phyloP scores from a whole-genome alignment of 768 basidiomycete species.

The Pulveroboletus sp. region DNA sequence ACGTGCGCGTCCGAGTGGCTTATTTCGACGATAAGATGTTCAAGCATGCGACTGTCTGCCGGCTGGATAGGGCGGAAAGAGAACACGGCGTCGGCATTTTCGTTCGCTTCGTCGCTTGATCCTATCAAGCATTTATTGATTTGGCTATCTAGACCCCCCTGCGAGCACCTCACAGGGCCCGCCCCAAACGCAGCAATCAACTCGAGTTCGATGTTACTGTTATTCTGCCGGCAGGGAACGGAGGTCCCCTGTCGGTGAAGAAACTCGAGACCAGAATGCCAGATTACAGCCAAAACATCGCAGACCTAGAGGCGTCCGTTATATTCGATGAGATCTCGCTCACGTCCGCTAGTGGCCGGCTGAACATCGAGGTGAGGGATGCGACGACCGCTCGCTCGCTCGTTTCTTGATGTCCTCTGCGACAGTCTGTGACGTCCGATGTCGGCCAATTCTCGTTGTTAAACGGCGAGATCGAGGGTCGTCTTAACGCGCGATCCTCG shows the following conservation, averaged over 20 bases:
- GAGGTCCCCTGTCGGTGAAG: conserved; percentile 33
- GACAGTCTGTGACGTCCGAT: conserved; percentile 33
- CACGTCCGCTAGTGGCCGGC: conserved; percentile 32
- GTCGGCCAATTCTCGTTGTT: conserved; percentile 32
- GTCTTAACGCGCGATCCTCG: conserved; percentile 34
- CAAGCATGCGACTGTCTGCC: conserved; percentile 28
- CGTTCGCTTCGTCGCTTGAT: conserved; percentile 18
- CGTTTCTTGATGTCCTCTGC: not conserved
- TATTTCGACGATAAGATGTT: conserved; percentile 18
- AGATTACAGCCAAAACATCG: conserved; percentile 38
- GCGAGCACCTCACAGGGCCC: not conserved
- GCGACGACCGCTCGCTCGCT: not conserved
- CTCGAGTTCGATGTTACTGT: conserved; percentile 36
- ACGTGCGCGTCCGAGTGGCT: conserved; percentile 28
- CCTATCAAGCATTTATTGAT: not conserved
- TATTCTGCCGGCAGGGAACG: conserved; percentile 33
- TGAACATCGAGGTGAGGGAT: conserved; percentile 34
- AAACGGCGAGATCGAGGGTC: conserved; percentile 46
- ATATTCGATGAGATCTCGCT: conserved; percentile 38
- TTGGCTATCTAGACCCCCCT: conserved; percentile 31
- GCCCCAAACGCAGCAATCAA: conserved; percentile 5
- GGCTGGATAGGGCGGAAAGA: conserved; percentile 20
- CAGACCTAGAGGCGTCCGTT: conserved; percentile 31
- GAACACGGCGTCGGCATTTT: conserved; percentile 34
- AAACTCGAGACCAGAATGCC: conserved; percentile 41